These are phyloP conservation scores for Croton setiger DNA, from an alignment of 441 rosid species.

Conservation along the genomic window DNA sequence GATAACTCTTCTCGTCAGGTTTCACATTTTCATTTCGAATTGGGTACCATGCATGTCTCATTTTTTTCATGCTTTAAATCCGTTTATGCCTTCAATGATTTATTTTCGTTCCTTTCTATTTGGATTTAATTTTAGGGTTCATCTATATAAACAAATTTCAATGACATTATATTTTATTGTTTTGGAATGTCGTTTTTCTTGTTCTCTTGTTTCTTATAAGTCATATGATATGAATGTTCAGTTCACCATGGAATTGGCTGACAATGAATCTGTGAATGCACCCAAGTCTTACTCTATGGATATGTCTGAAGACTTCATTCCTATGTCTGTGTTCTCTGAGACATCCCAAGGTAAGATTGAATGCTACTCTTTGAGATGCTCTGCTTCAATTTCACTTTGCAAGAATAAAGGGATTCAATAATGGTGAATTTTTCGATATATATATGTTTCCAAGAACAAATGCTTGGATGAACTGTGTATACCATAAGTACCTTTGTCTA, in stretches of 20 bases:
- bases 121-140: background rate
- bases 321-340: conserved; percentile 70
- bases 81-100: background rate
- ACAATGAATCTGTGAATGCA: conserved; percentile 46
- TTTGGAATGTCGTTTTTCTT: background rate
- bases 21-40: background rate
- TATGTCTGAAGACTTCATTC: conserved; percentile 80
- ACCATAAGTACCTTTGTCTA: conserved; percentile 12
- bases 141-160: background rate
- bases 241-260: conserved; percentile 76
- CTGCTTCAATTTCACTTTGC: background rate
- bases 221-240: conserved; percentile 21
- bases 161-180: background rate
- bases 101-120: background rate
- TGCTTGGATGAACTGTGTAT: too few relatives aligned
- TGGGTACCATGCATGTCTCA: background rate
- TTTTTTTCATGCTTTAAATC: background rate
- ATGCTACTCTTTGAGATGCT: background rate
- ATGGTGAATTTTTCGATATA: background rate
- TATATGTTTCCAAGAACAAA: too few relatives aligned
- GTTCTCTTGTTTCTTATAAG: background rate
- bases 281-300: conserved; percentile 75
- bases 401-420: background rate
- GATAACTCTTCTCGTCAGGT: conserved; percentile 56
- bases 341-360: conserved; percentile 64